Evolutionary conservation across 2,329 filamentous ascomycete genomes (phyloP), one percentile per base, ranked within the genome.

Genomic region (Mycogone perniciosa): DNA sequence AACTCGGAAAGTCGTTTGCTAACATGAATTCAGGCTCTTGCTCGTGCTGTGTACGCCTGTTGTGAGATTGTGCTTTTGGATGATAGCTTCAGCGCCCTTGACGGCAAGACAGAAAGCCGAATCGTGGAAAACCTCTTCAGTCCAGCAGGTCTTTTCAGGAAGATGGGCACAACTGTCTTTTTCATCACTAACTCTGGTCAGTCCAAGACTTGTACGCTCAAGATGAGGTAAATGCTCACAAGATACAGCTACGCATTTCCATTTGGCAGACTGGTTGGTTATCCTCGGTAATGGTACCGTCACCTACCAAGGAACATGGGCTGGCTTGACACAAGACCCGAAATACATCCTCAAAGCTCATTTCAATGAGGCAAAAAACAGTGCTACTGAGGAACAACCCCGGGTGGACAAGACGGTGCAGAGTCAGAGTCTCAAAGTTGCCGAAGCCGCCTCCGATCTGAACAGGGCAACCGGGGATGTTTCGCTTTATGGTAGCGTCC

Each of bases 201-300:
- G 26, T 31, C n/a, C 10, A 38, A 9, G 10, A 1, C 4, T 2
- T 31, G 2, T 5, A 20, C 2, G 6, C 7, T 4, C 4, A 13
- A 27, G 29, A 27, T 13, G 11, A n/a, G 26, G 3, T 20, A 5
- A 13, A 6, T 2, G 9, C 39, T 52, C 30, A 46, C 13, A 1
- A 4, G n/a, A 2, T 10, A 30, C 27, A 63, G 66, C 62, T 2
- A 60, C 66, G 31, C 62, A 69, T 46, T 70, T 76, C 9, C 59
- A 65, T 13, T 54, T 70, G 5, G 70, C 68, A 7, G 71, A 76
- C 56, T 61, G 71, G 5, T 59, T 77, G 8, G 54, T 76, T 11
- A 59, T 72, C 4, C 64, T 77, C 1, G 63, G 65, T 39, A 42
- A 64, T 42, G 63, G 64, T 2, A 59, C 55, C 1, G 64, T 76